Evolutionary conservation across 371 early-diverging fungal genomes (phyloP), one percentile per base, ranked within the genome.

Genomic region (Amoeboaphelidium protococcarum): DNA sequence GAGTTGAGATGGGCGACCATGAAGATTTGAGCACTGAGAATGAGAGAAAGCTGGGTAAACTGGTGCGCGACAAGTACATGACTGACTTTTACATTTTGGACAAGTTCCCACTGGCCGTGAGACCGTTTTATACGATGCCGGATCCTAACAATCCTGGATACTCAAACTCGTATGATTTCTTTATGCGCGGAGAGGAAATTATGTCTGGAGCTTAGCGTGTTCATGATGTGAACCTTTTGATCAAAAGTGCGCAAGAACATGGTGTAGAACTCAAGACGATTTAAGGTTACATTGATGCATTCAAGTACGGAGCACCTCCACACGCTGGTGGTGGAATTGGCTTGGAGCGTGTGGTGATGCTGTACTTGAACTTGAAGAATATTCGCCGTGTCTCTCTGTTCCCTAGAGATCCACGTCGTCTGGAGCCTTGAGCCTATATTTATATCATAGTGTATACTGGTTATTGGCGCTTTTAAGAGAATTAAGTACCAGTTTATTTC

Each of bases 121-220:
- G 99, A 46, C 95, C 99, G 24, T 98, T 99, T 76, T 99, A 99
- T 74, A 99, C 99, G 23, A 95, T 94, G 85, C 89, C 90, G 26
- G 88, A 94, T 65, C 80, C 92, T 24, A 55, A 67, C 25, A 64
- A 78, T 52, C 58, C 69, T 65, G 72, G 71, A 47, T 91, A 88
- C 68, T 85, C 94, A 54, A 92, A 95, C 78, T 95, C 97, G 22
- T 98, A 95, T 65, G 99, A 99, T 72, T 94, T 99, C 67, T 99
- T 99, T 69, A 77, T 98, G 65, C 78, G 98, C 50, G 98, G 98
- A 48, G 96, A 99, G 63, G 99, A 99, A 65, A 92, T 99, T 58
- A 66, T 95, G 54, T 96, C 98, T 31, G 99, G 99, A 47, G 99
- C 99, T 23, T 98, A 98, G 69, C 90, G 99, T 74, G 76, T 98